Percentiles rank a stretch among this genome's conserved stretches.
Conservation (phyloP, 768 basidiomycete genomes). For the Megacollybia marginata region DNA sequence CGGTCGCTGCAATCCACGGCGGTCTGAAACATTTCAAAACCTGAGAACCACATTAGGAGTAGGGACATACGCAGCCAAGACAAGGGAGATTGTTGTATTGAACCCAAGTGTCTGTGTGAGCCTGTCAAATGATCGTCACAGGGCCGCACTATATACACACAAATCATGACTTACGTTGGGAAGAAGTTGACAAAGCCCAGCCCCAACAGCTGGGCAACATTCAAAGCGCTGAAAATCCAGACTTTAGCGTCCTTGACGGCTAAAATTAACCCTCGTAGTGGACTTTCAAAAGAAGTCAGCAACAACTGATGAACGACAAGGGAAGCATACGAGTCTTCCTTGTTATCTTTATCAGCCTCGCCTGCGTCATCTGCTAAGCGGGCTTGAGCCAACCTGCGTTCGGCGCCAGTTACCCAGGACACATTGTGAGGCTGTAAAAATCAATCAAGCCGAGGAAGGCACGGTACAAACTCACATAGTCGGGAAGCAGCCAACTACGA, state of each 20-base stretch:
- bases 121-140: neutral
- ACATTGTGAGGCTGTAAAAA: slow-evolving; percentile 49
- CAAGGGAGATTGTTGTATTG: slow-evolving; percentile 1
- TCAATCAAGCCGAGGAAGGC: neutral
- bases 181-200: slow-evolving; percentile 60
- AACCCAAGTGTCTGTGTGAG: slow-evolving; percentile 3
- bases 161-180: slow-evolving; percentile 30
- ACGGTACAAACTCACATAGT: slow-evolving; percentile 36
- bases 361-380: slow-evolving; percentile 63
- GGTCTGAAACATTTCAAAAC: neutral
- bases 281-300: slow-evolving; percentile 21
- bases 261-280: slow-evolving; percentile 42
- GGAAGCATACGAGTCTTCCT: slow-evolving; percentile 43
- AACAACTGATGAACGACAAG: neutral
- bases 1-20: slow-evolving; percentile 4
- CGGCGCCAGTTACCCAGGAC: slow-evolving; percentile 41
- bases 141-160: neutral
- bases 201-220: too few species aligned
- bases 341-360: slow-evolving; percentile 54
- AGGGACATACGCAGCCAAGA: slow-evolving; percentile 3
- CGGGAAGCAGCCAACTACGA: slow-evolving; percentile 47
- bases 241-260: slow-evolving; percentile 53
- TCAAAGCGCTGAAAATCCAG: slow-evolving; percentile 44
- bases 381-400: slow-evolving; percentile 51
- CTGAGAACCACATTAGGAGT: neutral